phyloP scores from a whole-genome alignment of 2,329 filamentous ascomycete genomes.

The Claviceps sp. region DNA sequence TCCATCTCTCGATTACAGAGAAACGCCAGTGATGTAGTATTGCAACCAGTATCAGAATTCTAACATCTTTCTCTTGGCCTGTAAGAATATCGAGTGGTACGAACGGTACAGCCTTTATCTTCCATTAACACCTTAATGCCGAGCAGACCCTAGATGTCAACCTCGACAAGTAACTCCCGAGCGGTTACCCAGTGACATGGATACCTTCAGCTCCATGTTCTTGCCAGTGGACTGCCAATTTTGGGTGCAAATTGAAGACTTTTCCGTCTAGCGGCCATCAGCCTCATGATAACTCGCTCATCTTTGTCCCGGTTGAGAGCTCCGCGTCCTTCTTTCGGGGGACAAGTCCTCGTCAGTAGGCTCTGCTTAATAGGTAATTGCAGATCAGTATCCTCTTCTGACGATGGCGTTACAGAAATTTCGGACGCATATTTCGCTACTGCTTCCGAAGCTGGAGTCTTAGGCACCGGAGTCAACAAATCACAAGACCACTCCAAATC shows the following conservation, averaged over 20 bases:
- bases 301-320: conserved; percentile 39
- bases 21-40: no score
- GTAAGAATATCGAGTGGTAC: neutral
- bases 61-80: no score
- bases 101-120: neutral
- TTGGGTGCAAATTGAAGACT: conserved; percentile 68
- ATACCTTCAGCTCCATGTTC: conserved; percentile 30
- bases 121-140: neutral
- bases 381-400: conserved; percentile 19
- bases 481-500: conserved; percentile 28
- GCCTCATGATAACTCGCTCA: conserved; percentile 42
- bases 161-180: neutral
- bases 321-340: conserved; percentile 34
- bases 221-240: conserved; percentile 57
- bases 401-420: conserved; percentile 32
- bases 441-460: conserved; percentile 43
- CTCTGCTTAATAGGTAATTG: conserved; percentile 21
- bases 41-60: no score
- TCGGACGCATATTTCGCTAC: conserved; percentile 39
- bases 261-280: conserved; percentile 63
- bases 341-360: conserved; percentile 39
- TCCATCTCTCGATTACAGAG: no score
- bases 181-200: neutral
- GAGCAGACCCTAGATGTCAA: neutral
- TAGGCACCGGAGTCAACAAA: conserved; percentile 42